Percentiles rank a stretch among this genome's conserved stretches.
Evolutionary conservation across 495 filamentous ascomycete genomes (phyloP).

Genomic region (Corynascus novoguineensis): DNA sequence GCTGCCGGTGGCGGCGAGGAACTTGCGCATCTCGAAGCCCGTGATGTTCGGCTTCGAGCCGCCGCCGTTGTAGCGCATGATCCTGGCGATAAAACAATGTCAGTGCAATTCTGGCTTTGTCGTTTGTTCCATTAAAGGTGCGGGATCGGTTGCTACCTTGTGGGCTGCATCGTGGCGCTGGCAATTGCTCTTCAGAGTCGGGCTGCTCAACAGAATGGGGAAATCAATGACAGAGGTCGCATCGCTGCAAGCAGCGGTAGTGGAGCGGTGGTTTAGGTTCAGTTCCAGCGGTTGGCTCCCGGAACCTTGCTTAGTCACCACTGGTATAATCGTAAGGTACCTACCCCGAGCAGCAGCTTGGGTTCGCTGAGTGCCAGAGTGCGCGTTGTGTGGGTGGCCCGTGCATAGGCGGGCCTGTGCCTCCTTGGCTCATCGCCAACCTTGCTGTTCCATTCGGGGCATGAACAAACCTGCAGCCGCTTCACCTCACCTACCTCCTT

Average conservation of each 20-base stretch:
- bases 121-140: not conserved
- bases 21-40: conserved; percentile 73
- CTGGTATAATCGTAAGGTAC: too few relatives aligned
- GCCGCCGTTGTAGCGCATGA: conserved; percentile 36
- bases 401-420: conserved; percentile 2
- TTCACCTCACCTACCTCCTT: too few relatives aligned
- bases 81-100: conserved; percentile 19
- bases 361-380: too few relatives aligned
- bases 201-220: conserved; percentile 9
- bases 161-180: conserved; percentile 39
- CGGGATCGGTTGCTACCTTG: too few relatives aligned
- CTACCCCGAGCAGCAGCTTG: too few relatives aligned
- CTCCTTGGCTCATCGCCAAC: conserved; percentile 4
- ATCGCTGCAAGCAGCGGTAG: not conserved
- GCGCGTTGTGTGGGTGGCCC: too few relatives aligned
- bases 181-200: conserved; percentile 22
- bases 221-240: conserved; percentile 8
- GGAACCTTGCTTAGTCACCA: conserved; percentile 11
- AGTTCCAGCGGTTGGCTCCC: not conserved
- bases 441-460: conserved; percentile 4
- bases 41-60: conserved; percentile 65
- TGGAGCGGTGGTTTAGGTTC: not conserved
- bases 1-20: conserved; percentile 59
- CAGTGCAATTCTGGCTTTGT: not conserved
- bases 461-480: conserved; percentile 11